Conservation (phyloP, 768 basidiomycete species). For the Pholiota microspora region DNA sequence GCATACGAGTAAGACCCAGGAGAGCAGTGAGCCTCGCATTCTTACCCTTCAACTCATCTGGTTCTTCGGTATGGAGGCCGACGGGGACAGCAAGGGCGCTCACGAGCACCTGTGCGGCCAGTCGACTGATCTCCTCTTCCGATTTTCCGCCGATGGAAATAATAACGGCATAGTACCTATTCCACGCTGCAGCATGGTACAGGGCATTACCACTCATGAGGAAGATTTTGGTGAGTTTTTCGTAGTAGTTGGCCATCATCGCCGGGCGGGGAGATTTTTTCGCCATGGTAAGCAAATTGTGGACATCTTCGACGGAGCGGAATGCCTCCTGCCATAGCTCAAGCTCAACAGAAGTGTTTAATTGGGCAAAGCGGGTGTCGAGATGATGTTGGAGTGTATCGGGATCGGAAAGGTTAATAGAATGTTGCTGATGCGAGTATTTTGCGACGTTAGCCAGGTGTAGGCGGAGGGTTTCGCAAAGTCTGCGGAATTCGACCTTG, state of each 20-base stretch:
- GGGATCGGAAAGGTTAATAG: slow-evolving; percentile 93
- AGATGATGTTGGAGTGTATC: slow-evolving; percentile 38
- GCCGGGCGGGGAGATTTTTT: slow-evolving; percentile 90
- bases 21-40: slow-evolving; percentile 80
- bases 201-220: slow-evolving; percentile 92
- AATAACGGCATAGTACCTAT: slow-evolving; percentile 74
- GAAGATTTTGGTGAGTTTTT: slow-evolving; percentile 96
- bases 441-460: slow-evolving; percentile 94
- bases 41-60: slow-evolving; percentile 55
- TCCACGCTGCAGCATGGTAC: slow-evolving; percentile 97
- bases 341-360: slow-evolving; percentile 94
- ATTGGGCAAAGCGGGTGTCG: slow-evolving; percentile 69
- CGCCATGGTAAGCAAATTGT: slow-evolving; percentile 90
- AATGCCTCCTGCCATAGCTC: slow-evolving; percentile 99
- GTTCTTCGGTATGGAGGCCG: slow-evolving; percentile 48
- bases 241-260: slow-evolving; percentile 99
- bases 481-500: slow-evolving; percentile 94
- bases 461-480: slow-evolving; percentile 94
- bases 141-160: slow-evolving; percentile 70
- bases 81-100: slow-evolving; percentile 93
- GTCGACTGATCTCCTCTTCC: slow-evolving; percentile 73
- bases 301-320: slow-evolving; percentile 96
- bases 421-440: slow-evolving; percentile 89
- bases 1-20: slow-evolving; percentile 79
- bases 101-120: slow-evolving; percentile 90